Percentiles rank a stretch among this genome's conserved stretches.
Conservation (phyloP, 2,329 filamentous ascomycete species). For the Bertia moriformis region DNA sequence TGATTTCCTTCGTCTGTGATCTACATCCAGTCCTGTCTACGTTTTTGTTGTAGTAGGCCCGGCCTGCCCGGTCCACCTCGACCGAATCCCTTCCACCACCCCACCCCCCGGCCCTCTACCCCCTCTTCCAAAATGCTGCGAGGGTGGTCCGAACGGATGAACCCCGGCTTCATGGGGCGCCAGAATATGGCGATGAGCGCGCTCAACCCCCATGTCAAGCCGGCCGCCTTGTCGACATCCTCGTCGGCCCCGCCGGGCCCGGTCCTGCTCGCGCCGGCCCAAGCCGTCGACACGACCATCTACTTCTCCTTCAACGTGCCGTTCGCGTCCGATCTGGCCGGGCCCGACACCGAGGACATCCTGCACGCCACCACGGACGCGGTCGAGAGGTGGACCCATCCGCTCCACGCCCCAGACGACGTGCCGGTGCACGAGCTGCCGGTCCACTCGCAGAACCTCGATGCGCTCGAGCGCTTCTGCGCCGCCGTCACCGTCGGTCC, state of each 20-base stretch:
- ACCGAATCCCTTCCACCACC: too few species aligned
- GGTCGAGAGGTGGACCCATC: conserved; percentile 83
- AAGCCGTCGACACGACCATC: conserved; percentile 62
- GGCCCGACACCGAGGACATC: conserved; percentile 87
- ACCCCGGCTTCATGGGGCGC: too few species aligned
- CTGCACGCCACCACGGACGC: conserved; percentile 81
- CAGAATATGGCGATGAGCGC: conserved; percentile 17
- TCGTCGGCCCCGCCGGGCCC: conserved; percentile 31
- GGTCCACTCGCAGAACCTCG: conserved; percentile 78
- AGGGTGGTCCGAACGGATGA: too few species aligned
- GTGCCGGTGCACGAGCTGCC: conserved; percentile 78
- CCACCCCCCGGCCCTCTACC: too few species aligned
- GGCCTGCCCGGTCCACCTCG: background rate
- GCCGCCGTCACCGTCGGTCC: conserved; percentile 57
- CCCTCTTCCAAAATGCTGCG: too few species aligned
- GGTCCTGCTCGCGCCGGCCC: conserved; percentile 49
- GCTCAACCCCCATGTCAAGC: conserved; percentile 30
- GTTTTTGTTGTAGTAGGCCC: too few species aligned
- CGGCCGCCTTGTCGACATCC: conserved; percentile 46
- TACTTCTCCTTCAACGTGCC: conserved; percentile 96
- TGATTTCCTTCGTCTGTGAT: too few species aligned
- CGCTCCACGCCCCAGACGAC: conserved; percentile 71
- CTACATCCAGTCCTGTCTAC: too few species aligned
- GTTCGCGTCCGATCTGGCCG: conserved; percentile 80
- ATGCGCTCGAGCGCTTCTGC: conserved; percentile 66